Evolutionary conservation across 352 stramenopile species (phyloP).

Genomic region (Globisporangium lucens): DNA sequence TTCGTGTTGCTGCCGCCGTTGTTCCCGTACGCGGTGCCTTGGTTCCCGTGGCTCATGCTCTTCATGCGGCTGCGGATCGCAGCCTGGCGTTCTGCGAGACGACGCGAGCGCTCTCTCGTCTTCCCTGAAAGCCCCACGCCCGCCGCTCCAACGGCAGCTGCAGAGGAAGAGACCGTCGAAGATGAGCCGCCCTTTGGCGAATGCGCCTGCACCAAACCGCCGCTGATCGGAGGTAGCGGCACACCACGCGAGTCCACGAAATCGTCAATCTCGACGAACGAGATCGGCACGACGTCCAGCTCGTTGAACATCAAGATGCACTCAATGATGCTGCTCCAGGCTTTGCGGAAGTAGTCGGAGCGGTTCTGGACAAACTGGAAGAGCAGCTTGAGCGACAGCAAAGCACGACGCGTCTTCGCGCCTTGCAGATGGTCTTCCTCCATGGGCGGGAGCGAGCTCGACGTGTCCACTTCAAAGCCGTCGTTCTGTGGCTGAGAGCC

Average conservation of each 20-base stretch:
- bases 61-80: constrained; percentile 82
- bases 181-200: constrained; percentile 30
- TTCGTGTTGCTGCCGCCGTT: constrained; percentile 21
- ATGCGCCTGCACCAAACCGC: constrained; percentile 22
- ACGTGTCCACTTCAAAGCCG: background rate
- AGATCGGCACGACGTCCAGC: constrained; percentile 78
- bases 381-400: constrained; percentile 75
- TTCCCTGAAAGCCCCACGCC: constrained; percentile 70
- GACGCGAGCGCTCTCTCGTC: constrained; percentile 69
- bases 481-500: background rate
- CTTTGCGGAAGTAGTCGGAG: constrained; percentile 73
- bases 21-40: constrained; percentile 43
- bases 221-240: constrained; percentile 72
- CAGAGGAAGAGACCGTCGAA: constrained; percentile 23
- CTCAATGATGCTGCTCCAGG: constrained; percentile 79
- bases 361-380: constrained; percentile 86
- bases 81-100: constrained; percentile 75
- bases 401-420: constrained; percentile 69
- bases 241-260: constrained; percentile 84
- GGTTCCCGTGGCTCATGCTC: constrained; percentile 58
- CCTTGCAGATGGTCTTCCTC: constrained; percentile 65
- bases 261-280: constrained; percentile 87
- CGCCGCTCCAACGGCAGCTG: constrained; percentile 6
- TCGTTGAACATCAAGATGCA: constrained; percentile 89
- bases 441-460: constrained; percentile 19